Evolutionary conservation across 768 basidiomycete species (phyloP).

Genomic region (Boletus huronensis): DNA sequence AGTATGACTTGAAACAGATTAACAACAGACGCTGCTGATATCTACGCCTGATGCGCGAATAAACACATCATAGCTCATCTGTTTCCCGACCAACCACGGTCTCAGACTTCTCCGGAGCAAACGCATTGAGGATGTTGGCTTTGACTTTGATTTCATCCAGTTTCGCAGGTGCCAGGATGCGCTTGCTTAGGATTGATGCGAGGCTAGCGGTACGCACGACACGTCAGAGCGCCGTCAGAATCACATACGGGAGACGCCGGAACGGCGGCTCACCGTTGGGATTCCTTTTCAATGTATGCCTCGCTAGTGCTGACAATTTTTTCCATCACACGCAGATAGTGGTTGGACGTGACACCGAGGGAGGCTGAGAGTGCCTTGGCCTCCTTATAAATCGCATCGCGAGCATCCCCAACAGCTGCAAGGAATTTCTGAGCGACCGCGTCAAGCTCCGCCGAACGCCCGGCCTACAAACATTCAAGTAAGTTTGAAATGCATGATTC

Average conservation of each 20-base stretch:
- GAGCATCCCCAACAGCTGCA: constrained; percentile 50
- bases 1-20: constrained; percentile 13
- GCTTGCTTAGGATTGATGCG: constrained; percentile 71
- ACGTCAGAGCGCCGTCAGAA: constrained; percentile 3
- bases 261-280: constrained; percentile 58
- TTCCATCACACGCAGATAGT: constrained; percentile 90
- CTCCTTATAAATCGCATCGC: constrained; percentile 61
- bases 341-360: constrained; percentile 53
- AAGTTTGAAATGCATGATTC: neutral
- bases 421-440: constrained; percentile 73
- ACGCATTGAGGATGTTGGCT: constrained; percentile 77
- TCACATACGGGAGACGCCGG: neutral
- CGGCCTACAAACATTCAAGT: constrained; percentile 54
- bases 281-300: constrained; percentile 82
- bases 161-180: constrained; percentile 71
- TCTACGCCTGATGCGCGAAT: constrained; percentile 7
- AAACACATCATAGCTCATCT: constrained; percentile 43
- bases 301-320: constrained; percentile 71
- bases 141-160: constrained; percentile 93
- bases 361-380: constrained; percentile 50
- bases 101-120: constrained; percentile 40
- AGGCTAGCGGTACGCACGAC: constrained; percentile 43
- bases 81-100: constrained; percentile 29
- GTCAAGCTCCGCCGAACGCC: constrained; percentile 77
- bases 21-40: constrained; percentile 14